Evolutionary conservation across 108 stramenopile species (phyloP).

Genomic region (Cyclotella sp.): DNA sequence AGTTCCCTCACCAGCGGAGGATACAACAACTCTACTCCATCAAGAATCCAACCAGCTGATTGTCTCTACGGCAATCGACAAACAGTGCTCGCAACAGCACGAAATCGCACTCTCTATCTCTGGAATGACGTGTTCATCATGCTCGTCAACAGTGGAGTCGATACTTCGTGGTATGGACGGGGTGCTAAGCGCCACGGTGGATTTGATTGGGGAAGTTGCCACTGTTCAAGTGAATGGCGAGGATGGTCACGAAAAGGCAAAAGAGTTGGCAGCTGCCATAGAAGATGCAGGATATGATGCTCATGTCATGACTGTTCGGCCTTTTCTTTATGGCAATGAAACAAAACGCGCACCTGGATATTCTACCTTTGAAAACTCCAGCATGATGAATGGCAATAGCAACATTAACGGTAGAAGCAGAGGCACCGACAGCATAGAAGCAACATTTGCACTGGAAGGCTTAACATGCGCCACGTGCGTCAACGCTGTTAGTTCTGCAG

Average conservation of each 20-base stretch:
- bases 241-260: slow-evolving; percentile 2
- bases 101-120: slow-evolving; percentile 49
- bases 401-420: no score
- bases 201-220: slow-evolving; percentile 40
- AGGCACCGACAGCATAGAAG: slow-evolving; percentile 3
- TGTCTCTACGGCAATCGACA: no score
- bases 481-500: slow-evolving; percentile 44
- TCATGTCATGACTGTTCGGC: slow-evolving; percentile 21
- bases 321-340: neutral
- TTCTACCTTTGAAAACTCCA: neutral
- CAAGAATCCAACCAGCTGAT: no score
- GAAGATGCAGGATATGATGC: slow-evolving; percentile 53
- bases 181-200: slow-evolving; percentile 33
- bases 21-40: no score
- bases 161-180: slow-evolving; percentile 28
- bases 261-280: slow-evolving; percentile 34
- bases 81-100: neutral
- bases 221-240: slow-evolving; percentile 17
- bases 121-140: slow-evolving; percentile 64
- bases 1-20: no score
- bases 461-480: slow-evolving; percentile 56
- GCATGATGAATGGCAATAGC: no score
- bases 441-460: slow-evolving; percentile 55
- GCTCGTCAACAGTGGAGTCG: slow-evolving; percentile 49
- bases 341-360: neutral